phyloP scores from a whole-genome alignment of 768 basidiomycete genomes.

The Phanerochaete carnosa region DNA sequence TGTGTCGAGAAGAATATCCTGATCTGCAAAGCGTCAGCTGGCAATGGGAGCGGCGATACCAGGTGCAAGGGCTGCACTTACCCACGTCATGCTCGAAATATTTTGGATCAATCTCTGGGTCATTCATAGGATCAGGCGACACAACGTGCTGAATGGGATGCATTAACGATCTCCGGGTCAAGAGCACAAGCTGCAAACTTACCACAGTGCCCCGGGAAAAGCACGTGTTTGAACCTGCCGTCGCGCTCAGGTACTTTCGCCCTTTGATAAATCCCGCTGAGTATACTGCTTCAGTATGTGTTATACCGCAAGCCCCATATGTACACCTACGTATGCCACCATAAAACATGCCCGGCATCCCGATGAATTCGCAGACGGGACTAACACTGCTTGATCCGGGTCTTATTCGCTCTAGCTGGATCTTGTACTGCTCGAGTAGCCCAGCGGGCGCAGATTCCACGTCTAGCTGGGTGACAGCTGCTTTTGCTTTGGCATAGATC shows the following conservation, averaged over 20 bases:
- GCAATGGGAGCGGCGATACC: too few relatives aligned
- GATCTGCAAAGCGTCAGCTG: too few relatives aligned
- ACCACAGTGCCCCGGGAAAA: slow-evolving; percentile 29
- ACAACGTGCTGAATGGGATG: slow-evolving; percentile 1
- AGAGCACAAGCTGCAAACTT: not conserved
- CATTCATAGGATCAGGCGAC: not conserved
- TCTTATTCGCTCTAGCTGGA: slow-evolving; percentile 8
- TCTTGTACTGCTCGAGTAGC: slow-evolving; percentile 9
- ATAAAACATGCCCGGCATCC: not conserved
- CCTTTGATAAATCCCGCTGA: slow-evolving; percentile 5
- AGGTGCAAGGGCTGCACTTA: not conserved
- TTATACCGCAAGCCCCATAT: not conserved
- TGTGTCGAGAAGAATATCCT: too few relatives aligned
- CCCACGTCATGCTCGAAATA: slow-evolving; percentile 20
- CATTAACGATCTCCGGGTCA: not conserved
- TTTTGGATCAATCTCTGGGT: slow-evolving; percentile 5
- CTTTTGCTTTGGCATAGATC: slow-evolving; percentile 5
- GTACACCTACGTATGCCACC: not conserved
- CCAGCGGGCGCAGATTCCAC: not conserved
- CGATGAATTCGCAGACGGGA: slow-evolving; percentile 13
- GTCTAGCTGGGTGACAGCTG: slow-evolving; percentile 4
- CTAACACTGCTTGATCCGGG: slow-evolving; percentile 13
- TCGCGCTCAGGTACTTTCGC: slow-evolving; percentile 24
- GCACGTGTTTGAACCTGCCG: slow-evolving; percentile 17
- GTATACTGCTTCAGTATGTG: not conserved